Percentiles rank a stretch among this genome's conserved stretches.
phyloP scores from a whole-genome alignment of 805 yeast species.

The Cephaloascus fragrans region DNA sequence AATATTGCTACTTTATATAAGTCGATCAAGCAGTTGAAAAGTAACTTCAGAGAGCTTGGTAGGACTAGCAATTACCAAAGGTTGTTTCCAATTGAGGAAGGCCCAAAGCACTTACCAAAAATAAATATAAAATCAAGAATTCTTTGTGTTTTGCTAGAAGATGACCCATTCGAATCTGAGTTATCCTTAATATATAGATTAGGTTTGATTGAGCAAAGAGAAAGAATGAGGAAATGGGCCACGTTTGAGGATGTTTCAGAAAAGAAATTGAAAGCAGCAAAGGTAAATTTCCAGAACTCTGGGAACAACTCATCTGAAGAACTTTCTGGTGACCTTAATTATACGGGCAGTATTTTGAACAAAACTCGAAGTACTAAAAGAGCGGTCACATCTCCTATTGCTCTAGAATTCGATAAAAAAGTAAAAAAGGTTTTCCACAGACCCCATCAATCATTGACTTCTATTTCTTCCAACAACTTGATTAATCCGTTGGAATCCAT shows the following conservation, averaged over 20 bases:
- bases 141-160: constrained; percentile 62
- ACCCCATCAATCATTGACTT: neutral
- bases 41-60: constrained; percentile 30
- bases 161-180: constrained; percentile 83
- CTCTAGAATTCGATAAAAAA: constrained; percentile 16
- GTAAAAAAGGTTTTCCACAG: constrained; percentile 3
- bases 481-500: neutral
- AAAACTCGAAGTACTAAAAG: constrained; percentile 10
- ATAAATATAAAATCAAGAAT: constrained; percentile 45
- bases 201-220: constrained; percentile 57
- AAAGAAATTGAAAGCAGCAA: constrained; percentile 9
- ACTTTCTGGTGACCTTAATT: constrained; percentile 7
- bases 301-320: constrained; percentile 9
- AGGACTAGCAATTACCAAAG: neutral
- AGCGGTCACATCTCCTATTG: constrained; percentile 16
- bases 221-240: constrained; percentile 41
- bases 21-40: constrained; percentile 49
- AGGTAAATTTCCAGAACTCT: constrained; percentile 8
- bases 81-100: constrained; percentile 11
- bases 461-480: neutral
- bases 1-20: constrained; percentile 61
- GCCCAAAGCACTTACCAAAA: constrained; percentile 40
- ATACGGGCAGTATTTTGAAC: constrained; percentile 10
- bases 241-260: constrained; percentile 19
- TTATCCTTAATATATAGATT: constrained; percentile 54